Evolutionary conservation across 495 filamentous ascomycete species (phyloP).

Genomic region (Penicillium diatomitis): DNA sequence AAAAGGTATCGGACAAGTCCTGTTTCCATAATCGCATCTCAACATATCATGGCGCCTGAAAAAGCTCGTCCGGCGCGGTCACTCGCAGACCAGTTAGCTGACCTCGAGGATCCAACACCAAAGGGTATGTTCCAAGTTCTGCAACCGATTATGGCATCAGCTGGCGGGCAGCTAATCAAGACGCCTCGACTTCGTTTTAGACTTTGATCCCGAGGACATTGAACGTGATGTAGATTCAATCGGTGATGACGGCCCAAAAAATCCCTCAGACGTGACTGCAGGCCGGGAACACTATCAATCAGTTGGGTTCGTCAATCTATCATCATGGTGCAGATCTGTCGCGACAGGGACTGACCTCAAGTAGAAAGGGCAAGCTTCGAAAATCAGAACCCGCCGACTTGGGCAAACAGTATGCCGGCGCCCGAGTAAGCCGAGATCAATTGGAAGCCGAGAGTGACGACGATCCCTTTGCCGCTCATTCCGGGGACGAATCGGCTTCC

Average conservation of each 20-base stretch:
- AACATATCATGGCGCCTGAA: constrained; percentile 18
- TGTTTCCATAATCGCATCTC: constrained; percentile 3
- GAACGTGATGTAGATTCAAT: constrained; percentile 42
- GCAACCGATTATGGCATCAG: neutral
- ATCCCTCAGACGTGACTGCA: constrained; percentile 34
- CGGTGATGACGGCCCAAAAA: constrained; percentile 43
- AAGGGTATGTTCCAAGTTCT: constrained; percentile 36
- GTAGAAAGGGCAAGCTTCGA: constrained; percentile 75
- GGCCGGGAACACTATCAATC: constrained; percentile 76
- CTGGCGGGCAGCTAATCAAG: constrained; percentile 6
- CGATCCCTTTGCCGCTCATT: constrained; percentile 30
- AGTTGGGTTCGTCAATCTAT: constrained; percentile 51
- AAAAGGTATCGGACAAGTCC: constrained; percentile 11
- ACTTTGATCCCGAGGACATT: constrained; percentile 82
- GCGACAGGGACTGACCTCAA: neutral
- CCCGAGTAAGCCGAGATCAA: constrained; percentile 64
- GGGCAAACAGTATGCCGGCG: constrained; percentile 76
- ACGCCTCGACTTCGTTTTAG: constrained; percentile 30
- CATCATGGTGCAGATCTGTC: neutral
- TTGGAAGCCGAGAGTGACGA: constrained; percentile 46
- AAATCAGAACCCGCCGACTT: constrained; percentile 51
- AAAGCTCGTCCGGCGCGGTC: constrained; percentile 25
- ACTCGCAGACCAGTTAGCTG: constrained; percentile 56
- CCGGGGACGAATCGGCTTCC: constrained; percentile 6
- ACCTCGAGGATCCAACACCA: constrained; percentile 53